phyloP scores from a whole-genome alignment of 805 yeast species.

The Groenewaldozyma tartarivorans region DNA sequence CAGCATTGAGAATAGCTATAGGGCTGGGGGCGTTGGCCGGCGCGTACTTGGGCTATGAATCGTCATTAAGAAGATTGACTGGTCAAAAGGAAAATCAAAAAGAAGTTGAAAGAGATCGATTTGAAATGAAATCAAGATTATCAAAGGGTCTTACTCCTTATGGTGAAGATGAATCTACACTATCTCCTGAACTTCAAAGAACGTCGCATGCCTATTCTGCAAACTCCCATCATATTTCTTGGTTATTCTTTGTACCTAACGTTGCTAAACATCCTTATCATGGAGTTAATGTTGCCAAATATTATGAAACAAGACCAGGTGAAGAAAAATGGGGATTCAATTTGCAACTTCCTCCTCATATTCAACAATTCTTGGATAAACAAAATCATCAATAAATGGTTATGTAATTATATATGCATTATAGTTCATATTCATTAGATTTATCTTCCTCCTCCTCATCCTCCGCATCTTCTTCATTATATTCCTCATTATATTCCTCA shows the following conservation, averaged over 20 bases:
- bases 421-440: neutral
- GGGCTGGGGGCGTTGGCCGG: conserved; percentile 46
- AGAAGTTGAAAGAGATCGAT: conserved; percentile 66
- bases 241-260: conserved; percentile 75
- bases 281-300: conserved; percentile 60
- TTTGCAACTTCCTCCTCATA: neutral
- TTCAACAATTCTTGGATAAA: neutral
- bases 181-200: conserved; percentile 63
- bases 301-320: conserved; percentile 39
- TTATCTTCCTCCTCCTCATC: neutral
- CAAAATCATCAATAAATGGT: neutral
- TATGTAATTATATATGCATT: neutral
- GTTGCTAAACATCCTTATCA: conserved; percentile 73
- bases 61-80: conserved; percentile 63
- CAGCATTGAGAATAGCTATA: neutral
- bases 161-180: conserved; percentile 43
- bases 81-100: conserved; percentile 65
- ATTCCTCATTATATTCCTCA: neutral
- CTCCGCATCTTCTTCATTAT: neutral
- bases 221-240: conserved; percentile 50
- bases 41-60: conserved; percentile 66
- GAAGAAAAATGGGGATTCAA: conserved; percentile 50
- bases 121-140: conserved; percentile 57
- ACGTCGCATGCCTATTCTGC: conserved; percentile 71
- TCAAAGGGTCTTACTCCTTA: conserved; percentile 59